Base-by-base conservation (phyloP, 139 green algal species). In the Marvania coccoides region DNA sequence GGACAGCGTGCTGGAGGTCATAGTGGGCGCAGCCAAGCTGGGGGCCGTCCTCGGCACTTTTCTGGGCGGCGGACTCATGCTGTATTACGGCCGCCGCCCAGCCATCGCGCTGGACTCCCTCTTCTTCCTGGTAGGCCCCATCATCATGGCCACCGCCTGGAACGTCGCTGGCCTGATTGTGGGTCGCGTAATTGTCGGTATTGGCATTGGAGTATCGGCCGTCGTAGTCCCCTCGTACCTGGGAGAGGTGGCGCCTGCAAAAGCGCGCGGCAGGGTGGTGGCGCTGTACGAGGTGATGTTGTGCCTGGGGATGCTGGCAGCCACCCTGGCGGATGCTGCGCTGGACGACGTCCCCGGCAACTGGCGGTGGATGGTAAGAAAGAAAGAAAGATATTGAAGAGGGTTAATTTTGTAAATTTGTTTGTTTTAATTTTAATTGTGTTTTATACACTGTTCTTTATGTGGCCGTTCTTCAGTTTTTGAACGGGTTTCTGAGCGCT, bases 161-260 rank as follows among this genome's bases (percentile, higher is more conserved):
- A 65, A 57, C 30, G 75, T 81, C 19, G 76, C 73, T 67, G 69
- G 47, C 13, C 68, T 96, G 40, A 53, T 92, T 5, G 28, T 82
- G 8, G 89, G 89, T 0, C 81, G 87, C 0, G 58, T 90, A 1
- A 6, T 94, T 3, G 63, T 85, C 2, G 89, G 89, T 2, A 5
- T 96, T 1, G 88, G 89, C 39, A 88, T 96, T 24, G 89, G 89
- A 14, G 63, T 82, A 0, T 87, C 79, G 13, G 88, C 88, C 1
- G 84, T 88, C 15, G 79, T 90, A 13, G 82, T 89, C n/a, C 89
- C 88, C 28, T 73, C 83, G 2, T 96, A 95, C 72, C 72, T 96
- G 34, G 88, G 81, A 5, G 89, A 96, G 74, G 67, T 94, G 38
- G 81, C 89, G 4, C 89, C 88, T 12, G 82, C 69, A 13, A 38